These are phyloP conservation scores for Allium cepa DNA, from an alignment of 106 monocot species.

Conservation along the genomic window DNA sequence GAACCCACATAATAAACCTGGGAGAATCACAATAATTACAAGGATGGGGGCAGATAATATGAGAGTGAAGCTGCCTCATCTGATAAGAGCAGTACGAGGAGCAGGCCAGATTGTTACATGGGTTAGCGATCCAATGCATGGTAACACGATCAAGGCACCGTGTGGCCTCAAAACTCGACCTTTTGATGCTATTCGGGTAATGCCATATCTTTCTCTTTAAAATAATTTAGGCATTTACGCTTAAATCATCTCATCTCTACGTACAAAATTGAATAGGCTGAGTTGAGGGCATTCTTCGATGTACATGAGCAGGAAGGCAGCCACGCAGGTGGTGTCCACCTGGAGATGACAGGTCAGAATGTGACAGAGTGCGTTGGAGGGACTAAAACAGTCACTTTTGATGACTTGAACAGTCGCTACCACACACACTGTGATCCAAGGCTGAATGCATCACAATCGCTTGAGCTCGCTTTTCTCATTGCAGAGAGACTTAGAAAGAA, in stretches of 20 bases:
- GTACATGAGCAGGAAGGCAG: conserved; percentile 21
- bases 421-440: conserved; percentile 63
- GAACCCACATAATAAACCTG: conserved; percentile 58
- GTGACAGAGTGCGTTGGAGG: conserved; percentile 23
- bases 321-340: conserved; percentile 19
- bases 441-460: conserved; percentile 60
- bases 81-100: conserved; percentile 71
- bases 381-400: conserved; percentile 16
- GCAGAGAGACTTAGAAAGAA: conserved; percentile 61
- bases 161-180: conserved; percentile 87
- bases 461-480: conserved; percentile 51
- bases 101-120: conserved; percentile 69
- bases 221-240: not conserved
- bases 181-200: conserved; percentile 67
- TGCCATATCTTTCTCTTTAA: not conserved
- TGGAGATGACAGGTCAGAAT: conserved; percentile 24
- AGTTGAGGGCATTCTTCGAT: conserved; percentile 19
- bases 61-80: conserved; percentile 77
- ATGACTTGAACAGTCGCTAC: conserved; percentile 20
- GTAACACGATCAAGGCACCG: conserved; percentile 88
- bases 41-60: conserved; percentile 91
- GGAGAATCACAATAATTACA: conserved; percentile 63
- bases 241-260: no score
- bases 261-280: conserved; percentile 2
- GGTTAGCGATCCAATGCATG: conserved; percentile 85